A percentile compares a stretch with the other conserved stretches of the same genome.
phyloP scores from a whole-genome alignment of 2,329 filamentous ascomycete genomes.

The Cordyceps pruinosa region DNA sequence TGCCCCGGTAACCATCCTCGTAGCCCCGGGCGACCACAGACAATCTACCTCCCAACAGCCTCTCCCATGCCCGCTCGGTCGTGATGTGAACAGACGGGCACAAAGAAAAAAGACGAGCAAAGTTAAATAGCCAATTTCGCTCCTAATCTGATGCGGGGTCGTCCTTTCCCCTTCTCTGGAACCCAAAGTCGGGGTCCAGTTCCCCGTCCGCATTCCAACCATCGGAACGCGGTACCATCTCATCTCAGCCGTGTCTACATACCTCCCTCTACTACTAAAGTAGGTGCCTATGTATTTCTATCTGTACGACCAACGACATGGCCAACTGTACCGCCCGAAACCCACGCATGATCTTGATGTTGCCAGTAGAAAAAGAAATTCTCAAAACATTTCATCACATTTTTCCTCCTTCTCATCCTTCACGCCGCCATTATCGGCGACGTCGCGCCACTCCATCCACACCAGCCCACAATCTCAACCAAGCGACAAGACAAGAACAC shows the following conservation, averaged over 20 bases:
- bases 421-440: too few species aligned
- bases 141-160: neutral
- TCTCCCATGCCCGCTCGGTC: neutral
- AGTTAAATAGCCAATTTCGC: neutral
- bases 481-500: neutral
- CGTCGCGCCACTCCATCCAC: too few species aligned
- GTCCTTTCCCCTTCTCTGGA: neutral
- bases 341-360: too few species aligned
- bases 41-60: neutral
- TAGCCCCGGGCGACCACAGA: constrained; percentile 9
- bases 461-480: too few species aligned
- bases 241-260: neutral
- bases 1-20: constrained; percentile 10
- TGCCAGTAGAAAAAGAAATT: too few species aligned
- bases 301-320: too few species aligned
- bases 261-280: too few species aligned
- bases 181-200: neutral
- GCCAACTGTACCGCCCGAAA: too few species aligned
- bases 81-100: neutral
- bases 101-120: neutral
- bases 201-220: constrained; percentile 5
- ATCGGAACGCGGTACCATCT: neutral
- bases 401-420: too few species aligned
- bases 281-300: neutral
- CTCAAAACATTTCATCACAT: too few species aligned